Evolutionary conservation across 371 early-diverging fungal species (phyloP).

Genomic region (Nematocida ausubeli): DNA sequence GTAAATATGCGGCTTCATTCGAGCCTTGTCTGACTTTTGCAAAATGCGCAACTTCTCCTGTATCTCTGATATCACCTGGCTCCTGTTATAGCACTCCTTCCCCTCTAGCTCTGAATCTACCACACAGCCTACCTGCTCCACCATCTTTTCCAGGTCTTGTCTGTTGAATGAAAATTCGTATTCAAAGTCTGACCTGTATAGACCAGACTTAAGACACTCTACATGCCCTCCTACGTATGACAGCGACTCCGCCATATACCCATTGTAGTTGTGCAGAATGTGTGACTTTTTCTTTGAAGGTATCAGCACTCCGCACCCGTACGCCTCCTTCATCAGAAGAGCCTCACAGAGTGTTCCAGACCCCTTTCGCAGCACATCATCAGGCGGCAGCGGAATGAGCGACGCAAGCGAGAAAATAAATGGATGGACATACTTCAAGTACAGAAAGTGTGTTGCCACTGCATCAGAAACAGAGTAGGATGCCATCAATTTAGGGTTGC

Average conservation of each 20-base stretch:
- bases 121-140: constrained; percentile 75
- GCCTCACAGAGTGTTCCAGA: constrained; percentile 95
- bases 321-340: constrained; percentile 88
- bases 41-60: constrained; percentile 63
- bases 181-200: constrained; percentile 89
- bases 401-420: constrained; percentile 97
- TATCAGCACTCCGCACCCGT: constrained; percentile 72
- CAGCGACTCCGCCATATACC: constrained; percentile 82
- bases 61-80: constrained; percentile 45
- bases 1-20: constrained; percentile 84
- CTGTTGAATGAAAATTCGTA: constrained; percentile 77
- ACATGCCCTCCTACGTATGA: constrained; percentile 98
- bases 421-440: constrained; percentile 97
- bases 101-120: constrained; percentile 36
- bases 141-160: constrained; percentile 72
- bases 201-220: constrained; percentile 93
- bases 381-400: constrained; percentile 90
- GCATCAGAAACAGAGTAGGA: constrained; percentile 99
- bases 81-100: constrained; percentile 23
- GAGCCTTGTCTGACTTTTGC: constrained; percentile 71
- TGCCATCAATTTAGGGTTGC: constrained; percentile 87
- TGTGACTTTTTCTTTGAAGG: constrained; percentile 89
- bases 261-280: constrained; percentile 75
- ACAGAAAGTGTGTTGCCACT: constrained; percentile 95
- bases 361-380: constrained; percentile 89